Evolutionary conservation across 2,329 filamentous ascomycete species (phyloP), one percentile per base, ranked within the genome.

Genomic region (Corinectria fuckeliana): DNA sequence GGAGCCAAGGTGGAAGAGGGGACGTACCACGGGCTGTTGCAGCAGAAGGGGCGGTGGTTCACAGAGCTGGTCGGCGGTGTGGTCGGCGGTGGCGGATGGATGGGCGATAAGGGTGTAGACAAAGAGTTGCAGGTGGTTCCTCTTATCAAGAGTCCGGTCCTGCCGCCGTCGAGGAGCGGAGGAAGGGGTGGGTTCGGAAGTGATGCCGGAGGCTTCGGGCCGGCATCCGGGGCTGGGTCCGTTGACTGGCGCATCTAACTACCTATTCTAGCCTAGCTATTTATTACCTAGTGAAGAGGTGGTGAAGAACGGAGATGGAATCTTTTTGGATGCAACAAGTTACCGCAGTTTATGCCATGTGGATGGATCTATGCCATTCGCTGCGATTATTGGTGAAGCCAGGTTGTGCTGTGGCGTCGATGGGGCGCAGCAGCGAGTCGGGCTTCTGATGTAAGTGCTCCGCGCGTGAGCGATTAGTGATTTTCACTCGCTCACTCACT

Each of bases 1-100:
- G 82, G 85, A 3, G 79, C 85, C 2, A 85, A 91, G 6, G 89
- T 87, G 2, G 85, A 94, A 71, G 76, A 82, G 55, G 93, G 93
- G 0, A 69, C 74, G 0, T 97, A 89, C 74, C 76, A 82, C 2
- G 85, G 86, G 58, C 73, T 97, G 67, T 67, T 84, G 44, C 67
- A 62, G 16, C 72, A 51, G 16, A 73, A 70, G 3, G 81, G 81
- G 0, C 77, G 77, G 34, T 84, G 77, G 34, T 84, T 87, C 72
- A 72, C 82, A 16, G 76, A 78, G 64, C 72, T 87, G 36, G 62
- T 85, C n/a, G 74, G 74, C 3, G 73, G 75, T 8, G 75, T 87
- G 36, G 62, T 85, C n/a, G 74, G 74, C 3, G 73, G 75, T 8
- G 75, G 65, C 8, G 45, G 44, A 18, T 68, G 61, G 66, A 49